phyloP scores from a whole-genome alignment of 176 grass and related monocot species.

The Oryza meridionalis region DNA sequence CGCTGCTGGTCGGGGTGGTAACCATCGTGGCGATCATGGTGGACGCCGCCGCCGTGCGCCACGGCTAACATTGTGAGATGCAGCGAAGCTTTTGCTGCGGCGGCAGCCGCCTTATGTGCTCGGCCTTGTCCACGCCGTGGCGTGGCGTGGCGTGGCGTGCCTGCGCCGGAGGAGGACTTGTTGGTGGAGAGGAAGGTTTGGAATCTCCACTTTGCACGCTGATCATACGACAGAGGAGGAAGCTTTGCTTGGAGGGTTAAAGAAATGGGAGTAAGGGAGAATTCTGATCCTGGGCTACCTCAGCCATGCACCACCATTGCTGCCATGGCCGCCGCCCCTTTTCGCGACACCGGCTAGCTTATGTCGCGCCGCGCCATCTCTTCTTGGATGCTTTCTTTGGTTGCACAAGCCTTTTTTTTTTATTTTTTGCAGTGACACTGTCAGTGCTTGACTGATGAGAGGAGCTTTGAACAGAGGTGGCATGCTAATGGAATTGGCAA shows the following conservation, averaged over 20 bases:
- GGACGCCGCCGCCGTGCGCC: neutral
- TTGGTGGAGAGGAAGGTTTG: slow-evolving; percentile 46
- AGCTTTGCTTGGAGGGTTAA: slow-evolving; percentile 37
- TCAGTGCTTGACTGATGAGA: neutral
- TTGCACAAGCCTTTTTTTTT: neutral
- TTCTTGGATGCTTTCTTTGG: neutral
- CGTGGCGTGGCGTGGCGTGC: neutral
- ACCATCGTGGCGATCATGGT: neutral
- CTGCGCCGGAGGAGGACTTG: slow-evolving; percentile 20
- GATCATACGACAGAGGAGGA: slow-evolving; percentile 12
- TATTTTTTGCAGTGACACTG: neutral
- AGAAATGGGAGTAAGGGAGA: slow-evolving; percentile 45
- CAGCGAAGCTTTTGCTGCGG: neutral
- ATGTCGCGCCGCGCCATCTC: neutral
- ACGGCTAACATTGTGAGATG: neutral
- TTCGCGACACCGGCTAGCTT: neutral
- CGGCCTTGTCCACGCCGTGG: no score
- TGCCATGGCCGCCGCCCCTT: slow-evolving; percentile 5
- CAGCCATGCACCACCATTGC: neutral
- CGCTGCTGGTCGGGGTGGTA: no score
- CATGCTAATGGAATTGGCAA: slow-evolving; percentile 21
- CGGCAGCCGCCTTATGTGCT: slow-evolving; percentile 2
- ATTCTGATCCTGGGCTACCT: slow-evolving; percentile 33
- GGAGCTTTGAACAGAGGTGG: slow-evolving; percentile 7
- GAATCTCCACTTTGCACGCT: slow-evolving; percentile 37